phyloP scores from a whole-genome alignment of 83 land plant species.

The Thuja plicata region DNA sequence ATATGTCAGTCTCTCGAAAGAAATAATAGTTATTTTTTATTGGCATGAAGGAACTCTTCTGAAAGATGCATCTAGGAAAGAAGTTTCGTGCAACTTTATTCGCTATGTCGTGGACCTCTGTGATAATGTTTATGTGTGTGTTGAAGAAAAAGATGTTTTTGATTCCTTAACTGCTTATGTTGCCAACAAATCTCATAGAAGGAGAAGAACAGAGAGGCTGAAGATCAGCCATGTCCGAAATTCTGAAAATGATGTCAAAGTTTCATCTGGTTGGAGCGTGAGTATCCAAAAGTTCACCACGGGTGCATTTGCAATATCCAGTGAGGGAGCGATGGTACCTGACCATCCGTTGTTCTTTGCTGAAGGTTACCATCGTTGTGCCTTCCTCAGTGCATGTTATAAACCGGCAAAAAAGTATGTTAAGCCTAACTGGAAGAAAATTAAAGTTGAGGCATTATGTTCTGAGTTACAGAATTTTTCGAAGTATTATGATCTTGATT shows the following conservation, averaged over 20 bases:
- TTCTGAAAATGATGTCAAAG: background rate
- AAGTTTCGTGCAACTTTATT: conserved; percentile 26
- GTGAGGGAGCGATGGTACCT: background rate
- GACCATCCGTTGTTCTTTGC: background rate
- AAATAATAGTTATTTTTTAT: conserved; percentile 14
- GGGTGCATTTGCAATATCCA: background rate
- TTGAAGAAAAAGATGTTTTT: conserved; percentile 11
- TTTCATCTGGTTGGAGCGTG: background rate
- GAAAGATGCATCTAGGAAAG: conserved; percentile 20
- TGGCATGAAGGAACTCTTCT: conserved; percentile 19
- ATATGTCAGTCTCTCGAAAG: background rate
- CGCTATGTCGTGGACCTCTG: conserved; percentile 21
- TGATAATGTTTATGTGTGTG: conserved; percentile 17
- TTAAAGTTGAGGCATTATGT: background rate
- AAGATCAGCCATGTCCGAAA: background rate
- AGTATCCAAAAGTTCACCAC: background rate
- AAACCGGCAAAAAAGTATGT: background rate
- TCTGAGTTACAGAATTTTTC: background rate
- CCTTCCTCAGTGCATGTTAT: background rate
- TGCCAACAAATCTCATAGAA: background rate
- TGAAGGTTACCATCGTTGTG: background rate
- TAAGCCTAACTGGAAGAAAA: background rate
- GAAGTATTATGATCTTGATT: conserved; percentile 5
- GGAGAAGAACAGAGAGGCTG: background rate
- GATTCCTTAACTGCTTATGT: background rate